These are phyloP conservation scores for Penicillium oxalicum DNA, from an alignment of 2,329 filamentous ascomycete genomes.

Conservation along the genomic window DNA sequence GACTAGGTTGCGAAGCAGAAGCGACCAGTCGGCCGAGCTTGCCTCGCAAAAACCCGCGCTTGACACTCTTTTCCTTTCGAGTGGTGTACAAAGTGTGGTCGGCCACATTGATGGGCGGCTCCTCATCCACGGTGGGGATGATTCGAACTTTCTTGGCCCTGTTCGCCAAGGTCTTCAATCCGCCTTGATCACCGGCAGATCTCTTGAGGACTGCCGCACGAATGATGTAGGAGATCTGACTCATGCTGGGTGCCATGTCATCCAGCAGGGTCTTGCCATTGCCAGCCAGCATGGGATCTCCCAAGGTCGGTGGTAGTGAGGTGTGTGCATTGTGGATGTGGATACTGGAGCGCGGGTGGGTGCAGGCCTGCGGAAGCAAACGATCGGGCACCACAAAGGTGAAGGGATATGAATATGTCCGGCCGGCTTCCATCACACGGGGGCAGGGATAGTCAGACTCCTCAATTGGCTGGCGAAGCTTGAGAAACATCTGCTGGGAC, in stretches of 20 bases:
- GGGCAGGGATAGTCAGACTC: conserved; percentile 49
- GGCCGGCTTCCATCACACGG: conserved; percentile 49
- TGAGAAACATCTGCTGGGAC: conserved; percentile 56
- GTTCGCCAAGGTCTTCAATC: conserved; percentile 43
- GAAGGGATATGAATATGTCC: conserved; percentile 56
- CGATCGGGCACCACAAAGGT: conserved; percentile 58
- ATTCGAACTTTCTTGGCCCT: conserved; percentile 53
- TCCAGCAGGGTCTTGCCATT: conserved; percentile 49
- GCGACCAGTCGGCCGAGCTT: conserved; percentile 55
- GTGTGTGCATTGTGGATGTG: conserved; percentile 53
- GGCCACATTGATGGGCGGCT: conserved; percentile 51
- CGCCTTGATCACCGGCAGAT: conserved; percentile 33
- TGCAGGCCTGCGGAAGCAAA: conserved; percentile 55
- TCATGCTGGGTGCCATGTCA: conserved; percentile 59
- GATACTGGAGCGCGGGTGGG: conserved; percentile 47
- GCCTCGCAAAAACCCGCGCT: conserved; percentile 54
- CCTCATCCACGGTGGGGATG: conserved; percentile 53
- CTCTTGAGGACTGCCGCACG: conserved; percentile 42
- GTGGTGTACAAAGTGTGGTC: conserved; percentile 47
- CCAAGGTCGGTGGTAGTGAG: conserved; percentile 56
- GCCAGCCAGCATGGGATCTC: conserved; percentile 50
- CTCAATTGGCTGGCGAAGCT: conserved; percentile 55
- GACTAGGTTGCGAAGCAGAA: conserved; percentile 53
- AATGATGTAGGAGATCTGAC: conserved; percentile 54
- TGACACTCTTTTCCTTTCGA: conserved; percentile 54